These are phyloP conservation scores for Elsinoe perseae DNA, from an alignment of 2,329 filamentous ascomycete genomes.

Conservation along the genomic window DNA sequence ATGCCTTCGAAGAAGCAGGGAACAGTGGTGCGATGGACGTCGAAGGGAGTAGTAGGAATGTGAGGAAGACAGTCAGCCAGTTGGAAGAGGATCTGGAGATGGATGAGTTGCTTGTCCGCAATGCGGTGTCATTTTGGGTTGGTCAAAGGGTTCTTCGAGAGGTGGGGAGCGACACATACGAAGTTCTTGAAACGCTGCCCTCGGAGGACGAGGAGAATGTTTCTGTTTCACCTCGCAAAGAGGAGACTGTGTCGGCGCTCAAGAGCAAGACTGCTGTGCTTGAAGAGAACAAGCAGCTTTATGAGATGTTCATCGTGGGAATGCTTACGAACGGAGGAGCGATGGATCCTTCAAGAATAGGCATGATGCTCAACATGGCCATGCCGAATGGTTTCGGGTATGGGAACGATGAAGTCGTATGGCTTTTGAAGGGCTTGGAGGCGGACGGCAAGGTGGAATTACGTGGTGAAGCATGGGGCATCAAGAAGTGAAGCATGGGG, in stretches of 20 bases:
- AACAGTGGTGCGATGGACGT: conserved; percentile 33
- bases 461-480: conserved; percentile 29
- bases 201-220: conserved; percentile 27
- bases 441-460: conserved; percentile 54
- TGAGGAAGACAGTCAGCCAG: conserved; percentile 35
- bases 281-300: conserved; percentile 63
- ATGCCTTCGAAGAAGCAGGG: conserved; percentile 61
- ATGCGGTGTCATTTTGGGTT: conserved; percentile 65
- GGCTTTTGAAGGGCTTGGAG: conserved; percentile 75
- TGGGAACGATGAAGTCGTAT: conserved; percentile 78
- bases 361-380: conserved; percentile 92
- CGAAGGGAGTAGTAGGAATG: conserved; percentile 16
- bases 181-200: conserved; percentile 58
- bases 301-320: conserved; percentile 85
- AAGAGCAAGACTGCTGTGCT: conserved; percentile 51
- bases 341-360: conserved; percentile 73
- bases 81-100: conserved; percentile 55
- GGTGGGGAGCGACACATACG: conserved; percentile 46
- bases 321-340: conserved; percentile 91
- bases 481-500: conserved; percentile 22
- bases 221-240: conserved; percentile 32
- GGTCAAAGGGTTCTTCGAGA: conserved; percentile 58
- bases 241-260: conserved; percentile 41
- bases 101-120: conserved; percentile 62
- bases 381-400: conserved; percentile 82